Evolutionary conservation across 2,329 filamentous ascomycete species (phyloP).

Genomic region (Scytalidium lignicola): DNA sequence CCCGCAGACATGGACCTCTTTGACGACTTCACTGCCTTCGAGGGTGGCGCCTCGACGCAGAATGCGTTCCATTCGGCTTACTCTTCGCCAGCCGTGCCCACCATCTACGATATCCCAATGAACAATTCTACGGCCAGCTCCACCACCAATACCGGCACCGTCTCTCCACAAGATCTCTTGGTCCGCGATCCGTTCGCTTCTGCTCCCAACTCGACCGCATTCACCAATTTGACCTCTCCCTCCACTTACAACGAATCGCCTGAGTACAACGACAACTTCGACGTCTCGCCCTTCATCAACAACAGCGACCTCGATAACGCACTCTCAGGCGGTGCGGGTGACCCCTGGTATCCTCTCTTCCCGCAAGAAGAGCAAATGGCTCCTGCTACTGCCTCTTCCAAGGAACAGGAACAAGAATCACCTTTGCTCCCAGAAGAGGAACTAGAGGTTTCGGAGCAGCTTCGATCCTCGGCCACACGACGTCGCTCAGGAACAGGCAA

Average conservation of each 20-base stretch:
- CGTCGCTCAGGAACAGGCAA: slow-evolving; percentile 33
- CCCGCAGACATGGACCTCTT: slow-evolving; percentile 48
- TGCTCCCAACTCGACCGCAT: slow-evolving; percentile 73
- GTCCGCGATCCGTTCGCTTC: slow-evolving; percentile 66
- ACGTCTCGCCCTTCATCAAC: slow-evolving; percentile 74
- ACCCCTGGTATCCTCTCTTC: slow-evolving; percentile 72
- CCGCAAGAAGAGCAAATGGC: slow-evolving; percentile 41
- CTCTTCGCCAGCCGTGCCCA: slow-evolving; percentile 30
- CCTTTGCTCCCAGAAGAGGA: slow-evolving; percentile 37
- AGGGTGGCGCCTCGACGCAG: slow-evolving; percentile 28
- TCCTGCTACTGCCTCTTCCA: slow-evolving; percentile 22
- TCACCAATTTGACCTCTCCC: slow-evolving; percentile 82
- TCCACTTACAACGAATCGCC: slow-evolving; percentile 75
- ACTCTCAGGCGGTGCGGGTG: slow-evolving; percentile 30
- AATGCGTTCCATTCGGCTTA: slow-evolving; percentile 22
- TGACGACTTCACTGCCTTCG: slow-evolving; percentile 54
- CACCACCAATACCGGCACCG: slow-evolving; percentile 55
- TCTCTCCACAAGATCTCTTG: slow-evolving; percentile 79
- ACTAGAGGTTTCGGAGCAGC: slow-evolving; percentile 39
- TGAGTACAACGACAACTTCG: slow-evolving; percentile 62
- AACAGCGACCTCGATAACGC: slow-evolving; percentile 41
- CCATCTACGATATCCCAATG: slow-evolving; percentile 45
- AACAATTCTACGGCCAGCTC: slow-evolving; percentile 35
- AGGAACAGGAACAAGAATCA: slow-evolving; percentile 15
- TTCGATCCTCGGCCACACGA: slow-evolving; percentile 33